phyloP scores from a whole-genome alignment of 192 early-diverging fungal species.

The Chytriomyces confervae region DNA sequence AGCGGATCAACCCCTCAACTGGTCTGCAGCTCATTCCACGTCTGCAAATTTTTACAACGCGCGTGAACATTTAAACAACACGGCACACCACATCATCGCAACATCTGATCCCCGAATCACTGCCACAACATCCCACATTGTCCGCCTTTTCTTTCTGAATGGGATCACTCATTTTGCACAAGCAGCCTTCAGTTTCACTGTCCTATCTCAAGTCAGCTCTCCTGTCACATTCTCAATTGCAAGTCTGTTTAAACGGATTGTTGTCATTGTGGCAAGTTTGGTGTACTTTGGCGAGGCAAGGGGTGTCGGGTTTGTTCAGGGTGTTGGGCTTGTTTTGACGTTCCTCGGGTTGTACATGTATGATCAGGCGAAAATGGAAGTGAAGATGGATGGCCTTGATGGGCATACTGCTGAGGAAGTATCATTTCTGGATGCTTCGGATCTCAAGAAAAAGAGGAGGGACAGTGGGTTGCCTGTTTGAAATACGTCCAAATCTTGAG shows the following conservation, averaged over 20 bases:
- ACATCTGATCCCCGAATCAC: constrained; percentile 17
- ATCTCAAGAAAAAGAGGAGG: background rate
- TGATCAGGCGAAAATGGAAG: constrained; percentile 76
- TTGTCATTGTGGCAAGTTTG: constrained; percentile 84
- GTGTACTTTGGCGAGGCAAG: constrained; percentile 78
- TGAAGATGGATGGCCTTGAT: constrained; percentile 36
- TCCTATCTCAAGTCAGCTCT: constrained; percentile 70
- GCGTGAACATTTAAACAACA: background rate
- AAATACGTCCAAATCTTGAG: background rate
- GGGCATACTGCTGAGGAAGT: background rate
- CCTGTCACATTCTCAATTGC: constrained; percentile 90
- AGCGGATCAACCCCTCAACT: background rate
- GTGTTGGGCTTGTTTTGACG: constrained; percentile 76
- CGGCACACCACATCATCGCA: background rate
- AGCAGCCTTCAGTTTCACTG: constrained; percentile 78
- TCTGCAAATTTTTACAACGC: background rate
- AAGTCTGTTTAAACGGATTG: constrained; percentile 86
- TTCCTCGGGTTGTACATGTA: constrained; percentile 87
- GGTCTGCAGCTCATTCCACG: constrained; percentile 5
- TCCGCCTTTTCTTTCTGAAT: constrained; percentile 74
- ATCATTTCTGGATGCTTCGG: background rate
- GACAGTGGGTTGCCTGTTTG: background rate
- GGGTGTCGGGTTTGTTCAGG: constrained; percentile 65
- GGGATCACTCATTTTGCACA: constrained; percentile 83
- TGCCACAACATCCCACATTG: constrained; percentile 34